Conservation (phyloP, 2,329 filamentous ascomycete genomes). For the Microcyclospora pomicola region DNA sequence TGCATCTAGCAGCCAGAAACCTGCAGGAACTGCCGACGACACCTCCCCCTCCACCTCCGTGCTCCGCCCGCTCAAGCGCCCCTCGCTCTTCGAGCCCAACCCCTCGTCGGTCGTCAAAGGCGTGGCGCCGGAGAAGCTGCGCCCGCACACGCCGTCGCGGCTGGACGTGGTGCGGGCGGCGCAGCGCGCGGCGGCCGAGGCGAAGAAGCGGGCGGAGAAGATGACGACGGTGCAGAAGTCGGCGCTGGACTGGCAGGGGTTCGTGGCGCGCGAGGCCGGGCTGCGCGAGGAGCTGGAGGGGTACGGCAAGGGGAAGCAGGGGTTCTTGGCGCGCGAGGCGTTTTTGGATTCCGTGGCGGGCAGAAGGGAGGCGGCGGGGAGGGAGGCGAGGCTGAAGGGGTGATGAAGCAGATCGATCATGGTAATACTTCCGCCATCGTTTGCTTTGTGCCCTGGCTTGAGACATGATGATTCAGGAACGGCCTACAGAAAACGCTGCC, state of each 20-base stretch:
- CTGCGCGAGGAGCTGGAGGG: constrained; percentile 47
- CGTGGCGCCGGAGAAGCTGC: constrained; percentile 31
- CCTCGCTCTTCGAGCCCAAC: constrained; percentile 38
- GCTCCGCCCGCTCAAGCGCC: constrained; percentile 30
- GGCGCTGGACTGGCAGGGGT: constrained; percentile 50
- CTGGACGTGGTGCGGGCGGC: constrained; percentile 20
- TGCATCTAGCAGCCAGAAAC: constrained; percentile 7
- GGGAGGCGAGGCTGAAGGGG: constrained; percentile 35
- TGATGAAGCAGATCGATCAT: no score
- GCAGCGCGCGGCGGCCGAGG: constrained; percentile 20
- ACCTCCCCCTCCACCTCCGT: constrained; percentile 17
- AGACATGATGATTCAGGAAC: no score
- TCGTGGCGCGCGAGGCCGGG: constrained; percentile 46
- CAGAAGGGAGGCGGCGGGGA: constrained; percentile 42
- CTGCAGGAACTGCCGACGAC: constrained; percentile 10
- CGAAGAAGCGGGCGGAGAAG: constrained; percentile 37
- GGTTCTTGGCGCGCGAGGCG: constrained; percentile 47
- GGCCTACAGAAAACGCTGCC: no score
- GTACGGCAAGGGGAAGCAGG: constrained; percentile 48
- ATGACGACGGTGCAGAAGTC: constrained; percentile 55
- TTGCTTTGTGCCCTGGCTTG: no score
- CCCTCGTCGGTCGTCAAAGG: constrained; percentile 33
- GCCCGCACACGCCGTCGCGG: constrained; percentile 20
- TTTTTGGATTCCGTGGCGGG: constrained; percentile 47
- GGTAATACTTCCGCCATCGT: no score